Base-by-base conservation (phyloP, 2,329 filamentous ascomycete genomes). In the Aspergillus sp. region DNA sequence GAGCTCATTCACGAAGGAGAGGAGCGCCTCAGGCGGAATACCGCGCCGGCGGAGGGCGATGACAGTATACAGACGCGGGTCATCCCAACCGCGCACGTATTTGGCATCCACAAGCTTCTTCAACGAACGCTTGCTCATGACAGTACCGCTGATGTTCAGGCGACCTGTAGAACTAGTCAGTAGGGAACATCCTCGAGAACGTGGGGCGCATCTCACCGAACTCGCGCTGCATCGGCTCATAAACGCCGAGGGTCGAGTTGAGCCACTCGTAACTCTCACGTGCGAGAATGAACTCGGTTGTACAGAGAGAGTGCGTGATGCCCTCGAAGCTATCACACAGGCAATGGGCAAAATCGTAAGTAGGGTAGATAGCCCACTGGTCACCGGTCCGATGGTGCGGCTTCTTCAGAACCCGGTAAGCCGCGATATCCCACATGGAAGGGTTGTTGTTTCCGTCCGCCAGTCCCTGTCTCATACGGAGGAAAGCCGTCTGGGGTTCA, bases 401-500 rank as follows among this genome's bases (percentile, higher is more conserved):
- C 61, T 67, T 65, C 51, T 89, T 85, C 64, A 91, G 81, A 50
- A 97, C 87, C 55, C 93, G 85, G 73, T 96, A 97, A 14, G 93
- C 93, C 2, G 89, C 89, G 49, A 96, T 76, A 78, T 97, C 93
- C 93, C 93, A 97, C 89, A 96, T 92, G 73, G 96, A 90, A 5
- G 92, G 91, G 70, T 97, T 97, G 25, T 88, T 87, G 63, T 88
- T 87, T 38, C 14, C 14, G 47, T 84, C 83, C n/a, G 86, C 63
- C 13, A 60, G 51, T 58, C 91, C 83, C 79, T 96, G 90, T 78
- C 96, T 96, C 92, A 97, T 97, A 56, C 93, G 86, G 49, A 97
- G 77, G 64, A 91, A 88, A 1, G 91, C 93, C 70, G 91, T 87
- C 64, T 86, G 85, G 1, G 91, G 87, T 70, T 88, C 86, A 74